Conservation (phyloP, 495 filamentous ascomycete genomes). For the Cudoniella acicularis region DNA sequence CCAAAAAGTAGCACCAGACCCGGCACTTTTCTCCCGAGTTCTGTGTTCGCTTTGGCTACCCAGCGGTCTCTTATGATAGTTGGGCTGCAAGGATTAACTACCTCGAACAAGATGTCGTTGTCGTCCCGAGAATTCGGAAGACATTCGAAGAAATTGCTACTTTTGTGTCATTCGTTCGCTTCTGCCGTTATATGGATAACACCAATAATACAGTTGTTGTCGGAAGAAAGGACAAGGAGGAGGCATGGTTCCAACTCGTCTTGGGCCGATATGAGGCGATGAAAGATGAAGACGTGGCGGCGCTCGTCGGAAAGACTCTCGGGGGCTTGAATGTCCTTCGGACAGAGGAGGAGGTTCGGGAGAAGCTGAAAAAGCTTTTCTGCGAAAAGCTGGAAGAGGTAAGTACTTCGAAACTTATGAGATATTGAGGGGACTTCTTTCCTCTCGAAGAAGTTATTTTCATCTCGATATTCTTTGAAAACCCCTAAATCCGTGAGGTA, state of each 20-base stretch:
- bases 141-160: not conserved
- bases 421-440: not conserved
- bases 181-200: not conserved
- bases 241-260: not conserved
- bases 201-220: not conserved
- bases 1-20: no score
- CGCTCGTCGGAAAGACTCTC: not conserved
- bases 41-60: no score
- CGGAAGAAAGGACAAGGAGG: not conserved
- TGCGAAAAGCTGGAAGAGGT: not conserved
- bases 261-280: not conserved
- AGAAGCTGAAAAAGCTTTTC: not conserved
- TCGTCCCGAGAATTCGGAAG: not conserved
- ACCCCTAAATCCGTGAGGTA: not conserved
- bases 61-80: no score
- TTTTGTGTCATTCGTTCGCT: not conserved
- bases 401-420: not conserved
- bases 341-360: not conserved
- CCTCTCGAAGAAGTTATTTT: no score
- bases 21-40: no score
- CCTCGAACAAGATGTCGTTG: not conserved
- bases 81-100: not conserved
- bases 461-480: not conserved
- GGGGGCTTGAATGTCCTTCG: not conserved
- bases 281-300: not conserved